These are phyloP conservation scores for Sisymbrium irio DNA, from an alignment of 345 rosid genomes.

Conservation along the genomic window DNA sequence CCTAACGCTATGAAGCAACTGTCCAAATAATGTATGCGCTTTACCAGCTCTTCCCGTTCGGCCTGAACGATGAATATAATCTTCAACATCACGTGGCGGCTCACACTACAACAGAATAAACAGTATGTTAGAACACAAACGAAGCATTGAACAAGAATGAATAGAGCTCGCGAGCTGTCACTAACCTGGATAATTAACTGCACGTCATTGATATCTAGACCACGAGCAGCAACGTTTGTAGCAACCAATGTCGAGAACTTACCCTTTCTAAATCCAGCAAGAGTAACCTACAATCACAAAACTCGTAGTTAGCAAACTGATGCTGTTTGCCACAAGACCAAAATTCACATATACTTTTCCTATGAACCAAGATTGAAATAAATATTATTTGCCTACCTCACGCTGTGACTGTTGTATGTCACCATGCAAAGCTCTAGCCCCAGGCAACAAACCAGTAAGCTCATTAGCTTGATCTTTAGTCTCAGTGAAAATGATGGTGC, in stretches of 20 bases:
- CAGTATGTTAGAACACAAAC: neutral
- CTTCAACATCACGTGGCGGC: constrained; percentile 98
- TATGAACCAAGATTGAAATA: neutral
- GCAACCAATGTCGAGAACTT: constrained; percentile 89
- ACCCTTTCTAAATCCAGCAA: constrained; percentile 86
- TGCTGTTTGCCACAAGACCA: neutral
- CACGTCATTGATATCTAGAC: constrained; percentile 92
- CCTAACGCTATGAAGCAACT: neutral
- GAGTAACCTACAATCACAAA: constrained; percentile 60
- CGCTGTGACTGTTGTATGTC: constrained; percentile 92
- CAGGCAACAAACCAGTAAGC: constrained; percentile 80
- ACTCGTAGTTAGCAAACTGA: neutral
- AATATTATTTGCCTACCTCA: constrained; percentile 50
- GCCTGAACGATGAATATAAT: constrained; percentile 96
- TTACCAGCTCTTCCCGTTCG: constrained; percentile 99
- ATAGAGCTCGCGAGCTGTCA: neutral
- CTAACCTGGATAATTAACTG: constrained; percentile 93
- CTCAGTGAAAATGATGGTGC: constrained; percentile 87
- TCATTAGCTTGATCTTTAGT: constrained; percentile 85
- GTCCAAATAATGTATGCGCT: neutral
- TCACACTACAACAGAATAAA: constrained; percentile 59
- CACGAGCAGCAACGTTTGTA: constrained; percentile 97
- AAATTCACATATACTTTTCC: neutral
- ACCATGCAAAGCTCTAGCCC: constrained; percentile 90
- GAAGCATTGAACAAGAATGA: neutral